Evolutionary conservation across 2,329 filamentous ascomycete genomes (phyloP), one percentile per base, ranked within the genome.

Genomic region (Aspergillus cejpii): DNA sequence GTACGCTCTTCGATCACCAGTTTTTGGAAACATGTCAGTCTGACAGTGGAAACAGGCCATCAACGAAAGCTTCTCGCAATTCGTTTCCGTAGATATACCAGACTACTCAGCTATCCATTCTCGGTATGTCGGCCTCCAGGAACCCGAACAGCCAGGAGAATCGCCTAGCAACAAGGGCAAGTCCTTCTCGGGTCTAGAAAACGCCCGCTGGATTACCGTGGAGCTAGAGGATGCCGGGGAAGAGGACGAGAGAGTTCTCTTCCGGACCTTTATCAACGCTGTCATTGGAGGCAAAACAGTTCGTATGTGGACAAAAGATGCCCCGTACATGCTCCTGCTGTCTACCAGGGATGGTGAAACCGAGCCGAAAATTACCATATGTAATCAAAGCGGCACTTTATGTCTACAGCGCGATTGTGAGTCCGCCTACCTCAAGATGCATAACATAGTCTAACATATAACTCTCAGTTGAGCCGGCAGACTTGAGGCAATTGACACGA

Each of bases 291-390:
- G 53, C 23, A 64, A 64, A 41, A 60, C 48, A 36, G 53, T 53
- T 15, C 58, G 62, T 29, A 58, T 63, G 55, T 56, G 55, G 37
- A 60, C 58, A 2, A 60, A 57, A 38, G 55, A 55, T 5, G 61
- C 62, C 14, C 59, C 62, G 5, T 64, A 64, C 28, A 60, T 64
- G 60, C 50, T 64, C 4, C 43, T 64, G 6, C 15, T 64, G 10
- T 59, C 55, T 7, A 57, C 58, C 2, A 55, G 48, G 17, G 55
- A 62, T 2, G 62, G 61, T 3, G 60, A 63, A 43, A 63, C 57
- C 29, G 61, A 64, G 33, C 61, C 60, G 1, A 64, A 59, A 23
- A 50, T 64, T 15, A 54, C 60, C 6, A 41, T 64, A 12, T 63
- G 60, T 39, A 64, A 64, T 19, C 62, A 64, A 44, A 62, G 55